These are phyloP conservation scores for Pisolithus microcarpus DNA, from an alignment of 768 basidiomycete genomes.

Conservation along the genomic window DNA sequence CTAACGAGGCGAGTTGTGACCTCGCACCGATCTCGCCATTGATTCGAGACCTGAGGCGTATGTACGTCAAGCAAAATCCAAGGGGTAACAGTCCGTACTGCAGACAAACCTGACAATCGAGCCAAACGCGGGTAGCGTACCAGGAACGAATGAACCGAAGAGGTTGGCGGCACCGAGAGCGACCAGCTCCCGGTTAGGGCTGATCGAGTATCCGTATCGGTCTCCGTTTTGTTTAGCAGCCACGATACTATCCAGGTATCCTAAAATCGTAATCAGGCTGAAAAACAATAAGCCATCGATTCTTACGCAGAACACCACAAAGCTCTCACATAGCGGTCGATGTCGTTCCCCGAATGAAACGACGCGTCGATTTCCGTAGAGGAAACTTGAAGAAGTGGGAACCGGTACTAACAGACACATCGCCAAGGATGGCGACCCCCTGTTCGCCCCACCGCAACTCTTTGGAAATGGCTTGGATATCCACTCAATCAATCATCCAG, in stretches of 20 bases:
- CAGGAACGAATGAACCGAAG: conserved; percentile 71
- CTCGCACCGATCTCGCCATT: conserved; percentile 85
- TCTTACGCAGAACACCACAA: neutral
- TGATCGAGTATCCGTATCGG: conserved; percentile 81
- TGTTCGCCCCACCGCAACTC: conserved; percentile 65
- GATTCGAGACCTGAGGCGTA: conserved; percentile 55
- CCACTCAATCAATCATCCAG: neutral
- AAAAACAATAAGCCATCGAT: neutral
- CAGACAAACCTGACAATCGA: conserved; percentile 73
- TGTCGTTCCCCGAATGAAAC: conserved; percentile 71
- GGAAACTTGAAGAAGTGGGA: conserved; percentile 69
- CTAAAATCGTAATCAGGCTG: conserved; percentile 74
- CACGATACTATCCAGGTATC: conserved; percentile 91
- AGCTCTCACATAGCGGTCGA: conserved; percentile 66
- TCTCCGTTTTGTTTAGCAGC: conserved; percentile 89
- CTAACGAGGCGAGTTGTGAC: conserved; percentile 82
- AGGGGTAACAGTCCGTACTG: neutral
- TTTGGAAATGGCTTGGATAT: conserved; percentile 53
- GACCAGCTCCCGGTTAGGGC: conserved; percentile 91
- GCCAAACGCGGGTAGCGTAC: conserved; percentile 87
- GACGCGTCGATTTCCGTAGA: conserved; percentile 48
- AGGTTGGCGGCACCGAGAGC: conserved; percentile 83
- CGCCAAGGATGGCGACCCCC: conserved; percentile 81
- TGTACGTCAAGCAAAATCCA: neutral
- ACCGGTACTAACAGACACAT: conserved; percentile 58